A percentile compares a stretch with the other conserved stretches of the same genome.
Conservation (phyloP, 2,329 filamentous ascomycete genomes). For the Penicillium aurantiogriseum region DNA sequence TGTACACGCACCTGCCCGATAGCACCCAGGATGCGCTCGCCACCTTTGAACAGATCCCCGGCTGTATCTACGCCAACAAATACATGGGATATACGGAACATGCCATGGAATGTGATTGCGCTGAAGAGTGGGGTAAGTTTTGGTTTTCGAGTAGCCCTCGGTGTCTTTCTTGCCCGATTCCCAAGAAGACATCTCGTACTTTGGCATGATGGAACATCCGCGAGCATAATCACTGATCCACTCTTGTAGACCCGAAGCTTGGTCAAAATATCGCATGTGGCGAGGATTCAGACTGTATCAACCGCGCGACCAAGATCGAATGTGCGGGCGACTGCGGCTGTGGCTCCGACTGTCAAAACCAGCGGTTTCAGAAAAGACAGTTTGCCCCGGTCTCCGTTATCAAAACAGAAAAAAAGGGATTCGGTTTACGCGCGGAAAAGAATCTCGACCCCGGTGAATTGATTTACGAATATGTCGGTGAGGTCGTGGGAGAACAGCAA, state of each 20-base stretch:
- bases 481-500: slow-evolving; percentile 90
- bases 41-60: slow-evolving; percentile 75
- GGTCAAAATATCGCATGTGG: slow-evolving; percentile 78
- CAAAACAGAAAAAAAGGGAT: slow-evolving; percentile 97
- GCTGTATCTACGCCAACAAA: slow-evolving; percentile 90
- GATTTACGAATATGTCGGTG: slow-evolving; percentile 96
- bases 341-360: slow-evolving; percentile 84
- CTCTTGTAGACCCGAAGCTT: slow-evolving; percentile 49
- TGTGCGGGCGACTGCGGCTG: slow-evolving; percentile 86
- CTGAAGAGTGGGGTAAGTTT: slow-evolving; percentile 86
- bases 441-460: slow-evolving; percentile 82
- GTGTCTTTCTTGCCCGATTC: not conserved
- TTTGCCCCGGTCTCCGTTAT: slow-evolving; percentile 93
- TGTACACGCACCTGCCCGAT: slow-evolving; percentile 75
- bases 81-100: slow-evolving; percentile 88
- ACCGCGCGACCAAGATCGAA: slow-evolving; percentile 96
- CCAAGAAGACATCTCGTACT: not conserved
- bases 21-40: slow-evolving; percentile 71
- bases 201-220: not conserved
- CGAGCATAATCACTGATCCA: slow-evolving; percentile 29
- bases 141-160: not conserved
- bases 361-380: slow-evolving; percentile 85
- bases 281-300: slow-evolving; percentile 97
- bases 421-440: slow-evolving; percentile 78
- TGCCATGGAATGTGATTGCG: slow-evolving; percentile 92